Base-by-base conservation (phyloP, 176 grass and related monocot genomes). In the Oryza glaberrima region DNA sequence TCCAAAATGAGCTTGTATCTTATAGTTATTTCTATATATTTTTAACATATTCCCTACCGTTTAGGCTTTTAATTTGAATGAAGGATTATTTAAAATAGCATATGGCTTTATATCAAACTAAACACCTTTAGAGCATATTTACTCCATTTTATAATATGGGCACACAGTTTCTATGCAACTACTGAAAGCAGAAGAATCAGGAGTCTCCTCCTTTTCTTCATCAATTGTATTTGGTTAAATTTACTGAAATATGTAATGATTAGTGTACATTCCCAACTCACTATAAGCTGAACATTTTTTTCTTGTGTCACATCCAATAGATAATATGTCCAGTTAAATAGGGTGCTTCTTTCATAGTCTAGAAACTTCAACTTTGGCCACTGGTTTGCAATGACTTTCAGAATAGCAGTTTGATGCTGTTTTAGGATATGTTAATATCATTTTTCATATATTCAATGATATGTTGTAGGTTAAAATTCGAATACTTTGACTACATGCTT, bases 231-330 rank as follows among this genome's bases (percentile, higher is more conserved):
- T 72, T 74, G 17, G 48, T 60, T 63, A 36, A 67, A 49, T 66
- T 79, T 36, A 79, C 83, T 14, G 20, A 43, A 43, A 45, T 67
- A 54, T 72, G 47, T 35, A 71, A 9, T 52, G 67, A 58, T 76
- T 79, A 9, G 0, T 20, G 72, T 19, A 70, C 56, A 22, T 70
- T 65, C 0, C 44, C 78, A 41, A 49, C 8, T 51, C 40, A 72
- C 22, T 64, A 19, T 81, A 51, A 88, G 32, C 32, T 38, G 76
- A 25, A 26, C 35, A 70, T 11, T 49, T 76, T 69, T 3, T 65
- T 45, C 22, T 58, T 79, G 10, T 7, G 15, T 79, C 25, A 61
- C 5, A 6, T 71, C 2, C 56, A n/a, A 58, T 58, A 60, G 4
- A 71, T 47, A 47, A 1, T 12, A 11, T 48, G 36, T 71, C 12